Conservation (phyloP, 768 basidiomycete genomes). For the Antrodiella citrinella region DNA sequence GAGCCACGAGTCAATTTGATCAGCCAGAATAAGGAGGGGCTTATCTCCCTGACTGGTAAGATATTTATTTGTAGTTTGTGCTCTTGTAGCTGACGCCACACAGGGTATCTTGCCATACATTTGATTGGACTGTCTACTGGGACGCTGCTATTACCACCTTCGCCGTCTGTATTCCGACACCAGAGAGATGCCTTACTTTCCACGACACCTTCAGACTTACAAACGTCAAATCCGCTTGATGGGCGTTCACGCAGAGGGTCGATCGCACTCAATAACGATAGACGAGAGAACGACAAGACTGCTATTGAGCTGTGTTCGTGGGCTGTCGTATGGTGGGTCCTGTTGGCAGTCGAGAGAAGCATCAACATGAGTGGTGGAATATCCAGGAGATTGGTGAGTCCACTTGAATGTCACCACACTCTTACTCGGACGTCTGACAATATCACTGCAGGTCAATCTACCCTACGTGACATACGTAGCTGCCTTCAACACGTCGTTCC, state of each 20-base stretch:
- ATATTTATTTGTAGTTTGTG: neutral
- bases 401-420: constrained; percentile 17
- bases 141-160: constrained; percentile 70
- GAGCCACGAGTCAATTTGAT: constrained; percentile 57
- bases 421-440: neutral
- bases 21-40: constrained; percentile 86
- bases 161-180: constrained; percentile 63
- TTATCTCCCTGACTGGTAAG: constrained; percentile 69
- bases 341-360: constrained; percentile 33
- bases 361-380: constrained; percentile 33
- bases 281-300: constrained; percentile 62
- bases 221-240: constrained; percentile 1
- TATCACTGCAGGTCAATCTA: constrained; percentile 60
- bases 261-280: neutral
- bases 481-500: constrained; percentile 82
- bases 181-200: constrained; percentile 29
- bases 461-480: constrained; percentile 85
- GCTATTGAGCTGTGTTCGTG: constrained; percentile 74
- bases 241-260: neutral
- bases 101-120: constrained; percentile 88
- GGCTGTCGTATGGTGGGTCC: constrained; percentile 69
- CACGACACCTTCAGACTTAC: neutral
- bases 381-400: constrained; percentile 56
- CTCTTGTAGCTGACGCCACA: neutral
- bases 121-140: constrained; percentile 79